Evolutionary conservation across 1,284 basidiomycete species (phyloP).

Genomic region (Clitocybe nebularis): DNA sequence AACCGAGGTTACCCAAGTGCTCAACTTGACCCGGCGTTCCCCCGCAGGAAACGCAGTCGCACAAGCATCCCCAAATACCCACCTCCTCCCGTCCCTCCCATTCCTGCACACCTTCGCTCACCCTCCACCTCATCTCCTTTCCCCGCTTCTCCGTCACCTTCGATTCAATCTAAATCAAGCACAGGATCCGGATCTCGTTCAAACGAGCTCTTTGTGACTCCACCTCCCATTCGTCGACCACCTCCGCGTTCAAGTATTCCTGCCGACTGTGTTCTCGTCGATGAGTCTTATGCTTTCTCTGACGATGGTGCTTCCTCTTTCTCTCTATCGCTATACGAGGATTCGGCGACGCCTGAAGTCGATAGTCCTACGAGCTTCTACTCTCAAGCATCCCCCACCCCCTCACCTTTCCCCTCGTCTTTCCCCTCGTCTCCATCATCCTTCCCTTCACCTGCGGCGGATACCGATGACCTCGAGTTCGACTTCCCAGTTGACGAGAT

Average conservation of each 20-base stretch:
- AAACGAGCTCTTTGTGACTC: constrained; percentile 9
- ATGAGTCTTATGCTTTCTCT: constrained; percentile 20
- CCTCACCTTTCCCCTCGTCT: constrained; percentile 13
- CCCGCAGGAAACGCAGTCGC: constrained; percentile 18
- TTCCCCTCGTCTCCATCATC: constrained; percentile 16
- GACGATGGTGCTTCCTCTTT: constrained; percentile 26
- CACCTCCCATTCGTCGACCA: constrained; percentile 23
- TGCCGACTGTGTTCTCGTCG: constrained; percentile 29
- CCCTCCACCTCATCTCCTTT: constrained; percentile 6
- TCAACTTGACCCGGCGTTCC: constrained; percentile 23
- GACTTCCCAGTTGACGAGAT: constrained; percentile 27
- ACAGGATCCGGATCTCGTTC: constrained; percentile 9
- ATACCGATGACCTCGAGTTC: constrained; percentile 22
- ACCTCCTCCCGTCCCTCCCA: constrained; percentile 29
- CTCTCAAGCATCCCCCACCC: constrained; percentile 22
- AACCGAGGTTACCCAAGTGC: constrained; percentile 16
- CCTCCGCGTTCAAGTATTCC: constrained; percentile 37
- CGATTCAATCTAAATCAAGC: no score
- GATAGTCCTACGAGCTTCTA: constrained; percentile 17
- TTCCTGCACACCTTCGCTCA: constrained; percentile 18
- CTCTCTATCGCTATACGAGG: constrained; percentile 29
- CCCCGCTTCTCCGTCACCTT: constrained; percentile 7
- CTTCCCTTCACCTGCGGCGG: constrained; percentile 5
- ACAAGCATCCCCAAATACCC: constrained; percentile 27
- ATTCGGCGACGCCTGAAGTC: constrained; percentile 16